Evolutionary conservation across 495 filamentous ascomycete genomes (phyloP), one percentile per base, ranked within the genome.

Genomic region (Neurospora tetraspora): DNA sequence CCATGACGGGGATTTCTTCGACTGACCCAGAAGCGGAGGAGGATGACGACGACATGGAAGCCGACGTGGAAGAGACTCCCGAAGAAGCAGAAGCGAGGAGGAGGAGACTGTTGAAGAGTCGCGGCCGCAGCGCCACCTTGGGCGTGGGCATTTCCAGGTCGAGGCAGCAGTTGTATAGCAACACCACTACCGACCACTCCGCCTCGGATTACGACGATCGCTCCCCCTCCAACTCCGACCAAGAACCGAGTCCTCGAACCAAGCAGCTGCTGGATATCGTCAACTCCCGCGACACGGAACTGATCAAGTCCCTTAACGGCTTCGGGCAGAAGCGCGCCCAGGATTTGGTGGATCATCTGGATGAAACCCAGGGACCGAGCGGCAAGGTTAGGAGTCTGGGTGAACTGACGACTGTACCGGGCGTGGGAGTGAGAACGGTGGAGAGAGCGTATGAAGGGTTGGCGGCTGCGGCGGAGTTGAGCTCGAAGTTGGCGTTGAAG

Each of bases 201-300:
- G 84, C 87, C 23, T 82, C 85, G 2, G 83, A 86, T 36, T 84
- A 87, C 5, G 83, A 85, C 23, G 68, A 61, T 43, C 68, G 27
- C 20, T 37, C 38, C 53, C 6, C 53, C 10, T 61, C 53, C 12
- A 31, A 61, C 14, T 61, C 53, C 2, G 53, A 61, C 27, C 23
- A 12, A 1, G 53, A 34, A 61, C 53, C 53, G 14, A 61, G 23
- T 1, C 93, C 94, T 3, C 86, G 90, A 7, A 92, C 92, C 5
- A 82, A 85, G 74, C 88, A 89, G 70, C 78, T 99, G 10, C 85
- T 99, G 4, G 86, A 88, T 16, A 92, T 98, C 76, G 90, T 99
- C 81, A 99, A 99, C 81, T 93, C 91, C 2, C 86, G 92, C 16
- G 92, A 98, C 74, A 81, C 93, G 8, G 85, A 82, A 39, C 86